A percentile compares a stretch with the other conserved stretches of the same genome.
Conservation (phyloP, 495 filamentous ascomycete species). For the Talaromyces ruber region DNA sequence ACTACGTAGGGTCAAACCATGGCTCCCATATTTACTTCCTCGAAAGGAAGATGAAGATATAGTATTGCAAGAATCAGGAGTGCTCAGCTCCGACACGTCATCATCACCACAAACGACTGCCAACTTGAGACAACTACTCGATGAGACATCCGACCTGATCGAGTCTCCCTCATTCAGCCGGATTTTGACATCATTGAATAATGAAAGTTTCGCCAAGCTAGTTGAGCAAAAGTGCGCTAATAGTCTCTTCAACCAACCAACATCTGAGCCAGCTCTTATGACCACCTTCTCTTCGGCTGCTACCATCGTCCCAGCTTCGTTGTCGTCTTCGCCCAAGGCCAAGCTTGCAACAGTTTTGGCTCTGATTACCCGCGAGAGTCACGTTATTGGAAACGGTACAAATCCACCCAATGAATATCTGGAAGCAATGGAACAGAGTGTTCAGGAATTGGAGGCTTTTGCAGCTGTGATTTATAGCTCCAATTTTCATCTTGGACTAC, state of each 20-base stretch:
- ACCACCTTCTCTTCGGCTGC: constrained; percentile 32
- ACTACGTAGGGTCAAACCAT: constrained; percentile 41
- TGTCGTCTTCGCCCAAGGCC: constrained; percentile 40
- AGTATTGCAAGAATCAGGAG: constrained; percentile 77
- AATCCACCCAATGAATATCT: constrained; percentile 71
- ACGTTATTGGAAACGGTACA: constrained; percentile 76
- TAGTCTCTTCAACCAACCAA: constrained; percentile 61
- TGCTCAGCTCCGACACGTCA: constrained; percentile 45
- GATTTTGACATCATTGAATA: constrained; percentile 77
- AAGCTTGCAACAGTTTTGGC: constrained; percentile 86
- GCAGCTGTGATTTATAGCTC: constrained; percentile 90
- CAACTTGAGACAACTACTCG: constrained; percentile 75
- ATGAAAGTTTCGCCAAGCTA: constrained; percentile 74
- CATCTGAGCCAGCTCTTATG: constrained; percentile 29
- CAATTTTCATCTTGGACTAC: constrained; percentile 68
- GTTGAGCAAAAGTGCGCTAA: constrained; percentile 67
- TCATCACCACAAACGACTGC: constrained; percentile 35
- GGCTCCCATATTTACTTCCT: constrained; percentile 82
- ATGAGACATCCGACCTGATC: constrained; percentile 92
- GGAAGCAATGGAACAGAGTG: constrained; percentile 64
- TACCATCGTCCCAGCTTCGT: constrained; percentile 24
- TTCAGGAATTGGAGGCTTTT: constrained; percentile 85
- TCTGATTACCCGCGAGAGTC: constrained; percentile 78
- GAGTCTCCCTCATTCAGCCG: constrained; percentile 84
- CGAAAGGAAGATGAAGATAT: constrained; percentile 64